phyloP scores from a whole-genome alignment of 2,329 filamentous ascomycete genomes.

The Venturia carpophila region DNA sequence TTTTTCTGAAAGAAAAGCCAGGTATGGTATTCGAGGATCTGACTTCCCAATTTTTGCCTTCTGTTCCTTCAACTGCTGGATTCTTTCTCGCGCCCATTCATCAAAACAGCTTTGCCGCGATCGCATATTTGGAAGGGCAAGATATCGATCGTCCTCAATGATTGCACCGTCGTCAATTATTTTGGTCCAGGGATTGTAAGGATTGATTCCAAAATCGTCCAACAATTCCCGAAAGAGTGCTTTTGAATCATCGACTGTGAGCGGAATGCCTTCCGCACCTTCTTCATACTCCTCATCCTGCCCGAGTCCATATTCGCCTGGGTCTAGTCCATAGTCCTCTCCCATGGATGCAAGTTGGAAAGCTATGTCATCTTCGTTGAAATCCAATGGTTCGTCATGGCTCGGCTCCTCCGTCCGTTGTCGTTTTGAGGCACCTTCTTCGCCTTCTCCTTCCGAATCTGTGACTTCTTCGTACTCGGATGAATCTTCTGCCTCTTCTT shows the following conservation, averaged over 20 bases:
- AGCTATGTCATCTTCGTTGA: conserved; percentile 89
- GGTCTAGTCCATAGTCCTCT: conserved; percentile 70
- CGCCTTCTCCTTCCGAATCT: conserved; percentile 44
- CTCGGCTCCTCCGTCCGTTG: conserved; percentile 39
- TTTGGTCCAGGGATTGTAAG: conserved; percentile 87
- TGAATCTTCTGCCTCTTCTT: conserved; percentile 27
- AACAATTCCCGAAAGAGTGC: conserved; percentile 79
- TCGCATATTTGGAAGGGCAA: conserved; percentile 71
- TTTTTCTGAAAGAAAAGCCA: conserved; percentile 70
- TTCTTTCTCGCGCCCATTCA: conserved; percentile 72
- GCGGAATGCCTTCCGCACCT: conserved; percentile 59
- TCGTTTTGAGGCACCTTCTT: conserved; percentile 46
- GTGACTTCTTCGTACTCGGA: conserved; percentile 74
- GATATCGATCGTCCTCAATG: conserved; percentile 80
- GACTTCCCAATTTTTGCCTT: conserved; percentile 69
- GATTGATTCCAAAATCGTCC: conserved; percentile 72
- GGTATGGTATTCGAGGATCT: conserved; percentile 75
- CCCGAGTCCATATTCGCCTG: conserved; percentile 66
- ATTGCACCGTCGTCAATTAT: conserved; percentile 75
- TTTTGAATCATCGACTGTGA: conserved; percentile 68
- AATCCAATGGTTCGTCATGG: conserved; percentile 56
- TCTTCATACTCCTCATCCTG: conserved; percentile 53
- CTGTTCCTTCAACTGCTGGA: conserved; percentile 62
- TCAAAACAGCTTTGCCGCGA: conserved; percentile 75
- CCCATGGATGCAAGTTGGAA: conserved; percentile 88